Evolutionary conservation across 23 red algal genomes (phyloP).

Genomic region (Cyanidiococcus yangmingshanensis): DNA sequence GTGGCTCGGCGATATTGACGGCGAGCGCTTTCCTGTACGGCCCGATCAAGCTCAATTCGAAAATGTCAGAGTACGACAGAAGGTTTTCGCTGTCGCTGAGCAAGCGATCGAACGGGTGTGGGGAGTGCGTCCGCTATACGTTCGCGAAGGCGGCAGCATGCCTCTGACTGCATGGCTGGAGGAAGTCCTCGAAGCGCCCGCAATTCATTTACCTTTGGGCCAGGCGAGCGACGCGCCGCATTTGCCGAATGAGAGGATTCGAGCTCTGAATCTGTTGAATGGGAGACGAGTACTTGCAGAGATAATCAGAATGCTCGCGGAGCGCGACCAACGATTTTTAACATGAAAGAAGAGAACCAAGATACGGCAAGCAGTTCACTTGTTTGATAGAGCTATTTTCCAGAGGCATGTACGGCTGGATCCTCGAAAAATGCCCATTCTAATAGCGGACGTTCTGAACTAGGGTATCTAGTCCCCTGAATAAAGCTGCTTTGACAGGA

Average conservation of each 20-base stretch:
- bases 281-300: conserved; percentile 52
- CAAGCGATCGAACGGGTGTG: conserved; percentile 50
- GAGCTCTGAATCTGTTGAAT: conserved; percentile 45
- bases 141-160: conserved; percentile 83
- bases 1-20: conserved; percentile 60
- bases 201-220: conserved; percentile 70
- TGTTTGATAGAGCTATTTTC: too few species aligned
- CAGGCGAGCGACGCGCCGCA: conserved; percentile 62
- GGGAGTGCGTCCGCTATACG: conserved; percentile 45
- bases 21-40: conserved; percentile 17
- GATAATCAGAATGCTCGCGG: conserved; percentile 40
- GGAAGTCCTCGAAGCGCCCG: conserved; percentile 32
- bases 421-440: too few species aligned
- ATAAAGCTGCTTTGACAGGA: too few species aligned
- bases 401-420: too few species aligned
- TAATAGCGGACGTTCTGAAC: too few species aligned
- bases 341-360: too few species aligned
- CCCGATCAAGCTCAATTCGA: neutral
- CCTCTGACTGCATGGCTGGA: conserved; percentile 51
- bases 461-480: too few species aligned
- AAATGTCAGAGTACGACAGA: neutral
- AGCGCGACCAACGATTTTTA: too few species aligned
- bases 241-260: conserved; percentile 66
- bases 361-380: too few species aligned
- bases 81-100: conserved; percentile 26